Evolutionary conservation across 441 rosid species (phyloP), one percentile per base, ranked within the genome.

Genomic region (Pelargonium fulgidum): DNA sequence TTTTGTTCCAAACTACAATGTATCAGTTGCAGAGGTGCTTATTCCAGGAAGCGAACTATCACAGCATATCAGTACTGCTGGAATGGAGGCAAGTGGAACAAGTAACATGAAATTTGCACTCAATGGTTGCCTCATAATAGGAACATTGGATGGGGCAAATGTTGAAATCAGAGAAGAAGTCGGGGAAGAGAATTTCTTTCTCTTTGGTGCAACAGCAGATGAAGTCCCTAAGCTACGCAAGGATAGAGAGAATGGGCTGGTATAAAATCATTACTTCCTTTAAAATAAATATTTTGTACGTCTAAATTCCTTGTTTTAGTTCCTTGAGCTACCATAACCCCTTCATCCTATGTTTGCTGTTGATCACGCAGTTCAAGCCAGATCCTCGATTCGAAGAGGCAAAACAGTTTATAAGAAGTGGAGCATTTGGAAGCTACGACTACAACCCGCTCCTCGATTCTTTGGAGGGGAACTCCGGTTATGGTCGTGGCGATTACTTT

Each of bases 41-140:
- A 93, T 93, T 75, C 99, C 97, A 78, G 93, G 93, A 17, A 93
- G 99, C 75, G 99, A 93, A 83, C 91, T 93, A 72, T 93, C 99
- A 66, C 92, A 93, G 73, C 99, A 91, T 75, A 93, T 93, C 88
- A 93, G 99, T 75, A 94, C 98, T 48, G 96, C 98, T 70, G 99
- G 99, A 33, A 94, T 94, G 99, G 99, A 94, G 82, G 99, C 99
- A 24, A 94, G 99, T 78, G 99, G 99, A 79, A 94, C 99, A 67
- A 92, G 99, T 83, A 94, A 94, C 81, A 94, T 94, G 99, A 94
- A 94, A 86, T 94, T 94, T 77, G 79, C 97, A 0, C 92, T 94
- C 97, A 94, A 94, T 70, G 97, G 99, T 50, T 92, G 99, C 76
- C 72, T 90, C 71, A 80, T 84, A 58, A 92, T 94, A 62, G 99